Percentiles rank a stretch among this genome's conserved stretches.
Conservation (phyloP, 139 green algal genomes). For the Ettlia oleoabundans region DNA sequence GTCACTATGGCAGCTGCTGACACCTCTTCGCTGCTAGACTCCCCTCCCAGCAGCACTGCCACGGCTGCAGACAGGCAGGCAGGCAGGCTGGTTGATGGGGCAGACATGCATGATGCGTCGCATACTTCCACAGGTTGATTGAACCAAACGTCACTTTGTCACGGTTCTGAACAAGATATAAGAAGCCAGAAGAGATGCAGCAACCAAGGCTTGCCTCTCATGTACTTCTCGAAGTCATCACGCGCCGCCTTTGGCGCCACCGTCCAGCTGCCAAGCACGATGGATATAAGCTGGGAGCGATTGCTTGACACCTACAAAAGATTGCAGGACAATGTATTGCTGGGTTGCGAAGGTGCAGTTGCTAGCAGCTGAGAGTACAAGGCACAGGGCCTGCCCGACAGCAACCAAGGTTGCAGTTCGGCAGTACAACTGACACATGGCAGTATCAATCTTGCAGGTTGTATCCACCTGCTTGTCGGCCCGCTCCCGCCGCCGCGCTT, state of each 20-base stretch:
- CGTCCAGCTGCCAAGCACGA: conserved; percentile 42
- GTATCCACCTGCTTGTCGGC: conserved; percentile 15
- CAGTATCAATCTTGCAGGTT: no score
- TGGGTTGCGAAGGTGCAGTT: no score
- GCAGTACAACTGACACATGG: no score
- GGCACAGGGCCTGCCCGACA: no score
- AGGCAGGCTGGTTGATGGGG: no score
- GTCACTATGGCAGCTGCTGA: conserved; percentile 2
- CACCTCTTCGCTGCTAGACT: conserved; percentile 36
- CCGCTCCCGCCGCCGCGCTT: conserved; percentile 1
- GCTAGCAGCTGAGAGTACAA: no score
- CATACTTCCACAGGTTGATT: neutral
- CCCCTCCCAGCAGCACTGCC: conserved; percentile 29
- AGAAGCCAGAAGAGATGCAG: neutral
- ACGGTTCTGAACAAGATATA: neutral
- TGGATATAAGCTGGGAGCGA: conserved; percentile 17
- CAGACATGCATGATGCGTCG: neutral
- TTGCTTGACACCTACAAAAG: conserved; percentile 15
- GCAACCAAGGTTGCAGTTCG: no score
- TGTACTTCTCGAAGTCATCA: conserved; percentile 65
- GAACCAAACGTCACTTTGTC: no score
- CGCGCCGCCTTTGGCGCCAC: conserved; percentile 57
- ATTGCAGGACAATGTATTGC: no score
- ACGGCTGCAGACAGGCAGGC: conserved; percentile 7
- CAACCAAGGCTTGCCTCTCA: conserved; percentile 40